Evolutionary conservation across 83 land plant genomes (phyloP), one percentile per base, ranked within the genome.

Genomic region (Thuja plicata): DNA sequence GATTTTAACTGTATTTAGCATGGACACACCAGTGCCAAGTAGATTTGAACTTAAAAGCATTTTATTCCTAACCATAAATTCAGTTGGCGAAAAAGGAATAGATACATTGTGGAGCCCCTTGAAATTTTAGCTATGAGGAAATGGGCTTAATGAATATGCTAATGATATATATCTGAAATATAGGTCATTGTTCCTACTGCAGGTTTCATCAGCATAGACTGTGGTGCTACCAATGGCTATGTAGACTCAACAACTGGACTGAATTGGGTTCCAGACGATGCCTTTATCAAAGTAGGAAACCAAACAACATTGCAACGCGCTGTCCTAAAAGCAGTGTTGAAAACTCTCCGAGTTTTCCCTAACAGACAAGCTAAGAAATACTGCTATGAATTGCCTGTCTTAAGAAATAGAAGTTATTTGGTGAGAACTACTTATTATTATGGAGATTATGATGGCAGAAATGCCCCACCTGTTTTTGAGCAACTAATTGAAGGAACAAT

Each of bases 381-480:
- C 74, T 94, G 95, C 90, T 96, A 90, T 91, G 82, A 40, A 19
- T 2, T 94, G 46, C 95, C 91, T 3, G 96, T 85, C 32, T 43
- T 62, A 41, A 89, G 89, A 32, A 91, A 91, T 0, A 88, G 84
- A 8, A 91, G 87, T 16, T 92, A 94, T 80, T 82, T 94, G 4
- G 88, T 96, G 38, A 73, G 94, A 43, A 93, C 96, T 11, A 89
- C 89, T 2, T 96, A 91, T 82, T 94, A 54, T 91, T 96, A 96
- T 62, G 97, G 96, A 6, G 91, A 91, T 10, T 96, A 91, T 62
- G 96, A 96, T 57, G 94, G 94, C 38, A 92, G 93, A 19, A 81
- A 54, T 8, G 87, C 62, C 48, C 95, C 93, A 17, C 97, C 97
- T 34, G 94, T 92, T 46, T 96, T 96, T 87, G 93, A 94, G 35